These are phyloP conservation scores for Heliamphora exappendiculata DNA, from an alignment of 148 eudicot genomes.

Conservation along the genomic window DNA sequence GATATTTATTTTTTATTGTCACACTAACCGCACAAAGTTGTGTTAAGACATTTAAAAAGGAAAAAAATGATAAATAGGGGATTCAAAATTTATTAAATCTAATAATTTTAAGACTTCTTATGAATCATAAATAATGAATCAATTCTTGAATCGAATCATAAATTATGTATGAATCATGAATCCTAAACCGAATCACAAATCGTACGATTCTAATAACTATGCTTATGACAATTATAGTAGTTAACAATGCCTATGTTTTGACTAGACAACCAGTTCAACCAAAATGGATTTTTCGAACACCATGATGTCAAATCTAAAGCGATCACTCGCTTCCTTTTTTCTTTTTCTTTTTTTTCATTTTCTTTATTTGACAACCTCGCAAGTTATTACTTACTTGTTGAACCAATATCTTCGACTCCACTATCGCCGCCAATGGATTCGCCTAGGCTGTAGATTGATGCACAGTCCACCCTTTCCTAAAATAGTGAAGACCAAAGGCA, in stretches of 20 bases:
- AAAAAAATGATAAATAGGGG: too few species aligned
- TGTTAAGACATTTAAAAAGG: too few species aligned
- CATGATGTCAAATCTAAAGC: not conserved
- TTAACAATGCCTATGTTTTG: not conserved
- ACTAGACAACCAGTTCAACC: not conserved
- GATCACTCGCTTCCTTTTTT: slow-evolving; percentile 24
- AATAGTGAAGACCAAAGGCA: not conserved
- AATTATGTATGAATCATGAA: too few species aligned
- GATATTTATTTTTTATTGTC: too few species aligned
- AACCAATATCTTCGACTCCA: slow-evolving; percentile 25
- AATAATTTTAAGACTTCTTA: too few species aligned
- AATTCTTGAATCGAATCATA: too few species aligned
- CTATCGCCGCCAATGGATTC: slow-evolving; percentile 22
- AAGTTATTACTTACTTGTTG: slow-evolving; percentile 36
- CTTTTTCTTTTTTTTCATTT: not conserved
- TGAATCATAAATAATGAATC: too few species aligned
- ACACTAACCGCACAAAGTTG: too few species aligned
- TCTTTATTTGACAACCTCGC: slow-evolving; percentile 2
- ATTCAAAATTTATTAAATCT: too few species aligned
- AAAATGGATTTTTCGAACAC: not conserved
- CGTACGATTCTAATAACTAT: too few species aligned
- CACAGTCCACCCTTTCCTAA: slow-evolving; percentile 28
- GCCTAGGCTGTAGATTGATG: slow-evolving; percentile 14
- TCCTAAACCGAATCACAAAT: too few species aligned
- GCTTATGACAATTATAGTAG: not conserved